phyloP scores from a whole-genome alignment of 306 rosid genomes.

The Crataegus laevigata region DNA sequence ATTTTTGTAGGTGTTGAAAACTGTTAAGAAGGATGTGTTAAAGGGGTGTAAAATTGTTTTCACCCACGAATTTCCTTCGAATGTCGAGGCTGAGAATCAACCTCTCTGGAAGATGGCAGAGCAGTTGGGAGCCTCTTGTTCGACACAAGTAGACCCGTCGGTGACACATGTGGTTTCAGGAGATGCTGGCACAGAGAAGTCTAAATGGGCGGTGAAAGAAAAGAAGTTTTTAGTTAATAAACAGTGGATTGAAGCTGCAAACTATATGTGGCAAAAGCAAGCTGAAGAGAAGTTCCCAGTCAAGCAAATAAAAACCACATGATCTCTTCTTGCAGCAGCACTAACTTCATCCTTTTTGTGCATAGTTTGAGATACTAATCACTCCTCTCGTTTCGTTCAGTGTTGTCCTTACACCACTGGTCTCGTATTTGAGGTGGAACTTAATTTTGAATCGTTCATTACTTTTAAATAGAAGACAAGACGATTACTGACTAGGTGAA shows the following conservation, averaged over 20 bases:
- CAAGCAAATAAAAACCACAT: constrained; percentile 16
- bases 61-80: constrained; percentile 50
- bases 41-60: constrained; percentile 59
- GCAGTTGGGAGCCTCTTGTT: constrained; percentile 76
- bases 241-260: constrained; percentile 73
- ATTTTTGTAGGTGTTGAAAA: constrained; percentile 48
- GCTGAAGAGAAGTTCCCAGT: constrained; percentile 57
- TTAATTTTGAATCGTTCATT: background rate
- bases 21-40: constrained; percentile 37
- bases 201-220: constrained; percentile 69
- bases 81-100: constrained; percentile 37
- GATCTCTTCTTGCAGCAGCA: constrained; percentile 2
- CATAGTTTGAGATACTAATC: background rate
- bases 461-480: background rate
- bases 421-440: background rate
- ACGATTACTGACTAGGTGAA: background rate
- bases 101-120: constrained; percentile 69
- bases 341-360: constrained; percentile 12
- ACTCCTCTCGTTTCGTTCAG: too few relatives aligned
- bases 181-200: constrained; percentile 77
- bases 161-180: constrained; percentile 77
- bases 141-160: constrained; percentile 40
- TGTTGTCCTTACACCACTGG: too few relatives aligned
- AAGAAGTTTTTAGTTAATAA: constrained; percentile 73
- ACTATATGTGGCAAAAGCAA: constrained; percentile 68